These are phyloP conservation scores for Camellia lanceoleosa DNA, from an alignment of 148 eudicot genomes.

Conservation along the genomic window DNA sequence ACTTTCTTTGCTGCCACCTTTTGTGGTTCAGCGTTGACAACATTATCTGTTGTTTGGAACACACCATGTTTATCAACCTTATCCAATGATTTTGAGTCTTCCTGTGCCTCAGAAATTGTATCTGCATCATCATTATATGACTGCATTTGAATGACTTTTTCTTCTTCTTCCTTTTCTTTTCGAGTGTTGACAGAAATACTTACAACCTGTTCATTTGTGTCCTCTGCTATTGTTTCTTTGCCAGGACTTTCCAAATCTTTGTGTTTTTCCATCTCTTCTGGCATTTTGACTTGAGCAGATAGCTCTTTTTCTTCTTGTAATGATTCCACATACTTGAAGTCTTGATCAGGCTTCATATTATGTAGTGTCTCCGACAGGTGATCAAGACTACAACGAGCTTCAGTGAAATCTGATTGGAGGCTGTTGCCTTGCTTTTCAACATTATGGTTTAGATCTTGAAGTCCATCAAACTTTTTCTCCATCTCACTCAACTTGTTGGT, in stretches of 20 bases:
- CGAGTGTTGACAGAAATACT: constrained; percentile 1
- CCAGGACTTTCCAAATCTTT: not conserved
- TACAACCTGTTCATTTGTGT: constrained; percentile 13
- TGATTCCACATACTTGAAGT: constrained; percentile 21
- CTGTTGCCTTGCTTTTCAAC: constrained; percentile 40
- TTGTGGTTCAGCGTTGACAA: constrained; percentile 9
- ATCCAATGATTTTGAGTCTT: constrained; percentile 2
- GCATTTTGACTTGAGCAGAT: not conserved
- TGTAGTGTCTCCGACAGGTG: constrained; percentile 48
- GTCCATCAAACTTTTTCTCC: constrained; percentile 53
- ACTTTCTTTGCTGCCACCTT: constrained; percentile 25
- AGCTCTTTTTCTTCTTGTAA: not conserved
- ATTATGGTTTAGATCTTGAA: constrained; percentile 50
- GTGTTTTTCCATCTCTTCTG: constrained; percentile 15
- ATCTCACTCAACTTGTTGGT: constrained; percentile 44
- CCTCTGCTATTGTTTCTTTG: not conserved
- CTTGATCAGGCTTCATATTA: constrained; percentile 54
- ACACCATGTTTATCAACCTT: not conserved
- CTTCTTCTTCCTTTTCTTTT: not conserved
- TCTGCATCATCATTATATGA: not conserved
- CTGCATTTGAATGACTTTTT: not conserved
- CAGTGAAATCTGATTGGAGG: constrained; percentile 46
- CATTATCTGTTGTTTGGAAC: not conserved
- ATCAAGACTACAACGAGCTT: constrained; percentile 43
- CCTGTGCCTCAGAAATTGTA: constrained; percentile 8